A percentile compares a stretch with the other conserved stretches of the same genome.
Evolutionary conservation across 1,284 basidiomycete species (phyloP).

Genomic region (Trametes pubescens): DNA sequence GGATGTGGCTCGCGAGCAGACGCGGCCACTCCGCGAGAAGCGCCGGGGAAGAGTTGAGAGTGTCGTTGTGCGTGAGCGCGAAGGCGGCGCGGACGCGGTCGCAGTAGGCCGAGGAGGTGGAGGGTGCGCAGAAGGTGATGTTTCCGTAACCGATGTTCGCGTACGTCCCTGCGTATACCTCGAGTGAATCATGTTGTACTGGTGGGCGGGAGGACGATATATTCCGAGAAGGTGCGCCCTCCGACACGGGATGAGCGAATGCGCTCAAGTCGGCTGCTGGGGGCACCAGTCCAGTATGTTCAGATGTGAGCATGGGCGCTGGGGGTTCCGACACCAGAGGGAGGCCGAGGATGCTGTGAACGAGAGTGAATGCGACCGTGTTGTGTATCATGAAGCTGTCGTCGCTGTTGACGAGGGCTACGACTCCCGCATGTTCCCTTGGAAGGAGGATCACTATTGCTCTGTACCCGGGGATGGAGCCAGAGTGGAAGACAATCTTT

Average conservation of each 20-base stretch:
- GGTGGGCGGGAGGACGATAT: not conserved
- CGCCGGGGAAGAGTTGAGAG: not conserved
- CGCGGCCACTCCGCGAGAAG: slow-evolving; percentile 32
- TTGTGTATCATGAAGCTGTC: slow-evolving; percentile 40
- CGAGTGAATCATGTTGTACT: slow-evolving; percentile 14
- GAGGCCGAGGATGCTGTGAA: slow-evolving; percentile 32
- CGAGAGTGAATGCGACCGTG: slow-evolving; percentile 34
- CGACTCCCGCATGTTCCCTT: slow-evolving; percentile 48
- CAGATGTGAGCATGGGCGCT: not conserved
- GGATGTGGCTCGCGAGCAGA: slow-evolving; percentile 27
- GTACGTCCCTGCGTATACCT: slow-evolving; percentile 44
- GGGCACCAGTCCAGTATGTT: not conserved
- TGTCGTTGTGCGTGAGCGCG: slow-evolving; percentile 3
- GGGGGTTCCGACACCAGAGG: not conserved
- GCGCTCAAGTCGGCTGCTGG: not conserved
- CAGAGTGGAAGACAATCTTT: slow-evolving; percentile 36
- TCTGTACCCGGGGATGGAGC: slow-evolving; percentile 45
- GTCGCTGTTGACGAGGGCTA: slow-evolving; percentile 52
- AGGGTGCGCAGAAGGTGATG: slow-evolving; percentile 45
- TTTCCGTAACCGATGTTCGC: slow-evolving; percentile 45
- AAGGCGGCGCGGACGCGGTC: slow-evolving; percentile 38
- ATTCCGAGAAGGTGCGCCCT: not conserved
- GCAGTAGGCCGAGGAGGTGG: slow-evolving; percentile 39
- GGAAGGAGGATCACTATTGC: slow-evolving; percentile 45
- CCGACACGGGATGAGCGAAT: not conserved